Evolutionary conservation across 345 rosid species (phyloP), one percentile per base, ranked within the genome.

Genomic region (Syzygium jambos): DNA sequence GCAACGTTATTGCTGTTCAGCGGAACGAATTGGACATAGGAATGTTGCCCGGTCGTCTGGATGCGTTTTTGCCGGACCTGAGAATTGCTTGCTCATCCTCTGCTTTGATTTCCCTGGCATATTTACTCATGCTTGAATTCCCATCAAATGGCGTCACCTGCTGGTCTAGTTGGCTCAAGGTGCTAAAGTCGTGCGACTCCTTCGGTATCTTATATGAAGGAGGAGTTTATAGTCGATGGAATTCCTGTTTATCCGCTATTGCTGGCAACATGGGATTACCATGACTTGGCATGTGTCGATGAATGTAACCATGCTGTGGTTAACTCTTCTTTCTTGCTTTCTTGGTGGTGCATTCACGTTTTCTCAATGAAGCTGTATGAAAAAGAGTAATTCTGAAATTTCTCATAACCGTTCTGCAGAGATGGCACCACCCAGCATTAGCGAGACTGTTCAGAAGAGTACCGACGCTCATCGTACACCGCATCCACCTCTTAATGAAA

Each of bases 401-500:
- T 78, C 82, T 22, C 80, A 73, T 19, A 2, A 73, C 23, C 85
- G 86, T 88, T 63, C 30, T 89, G 90, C 91, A 94, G 96, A 52
- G 38, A 97, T 97, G 98, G 91, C 93, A 85, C 96, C 95, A 85
- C 95, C 98, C 80, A 73, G 80, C 80, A 4, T 73, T 12, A 91
- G 92, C 88, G 98, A 95, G 90, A 83, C 38, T 73, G 80, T 38
- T 22, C 80, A 73, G 80, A 93, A 94, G 87, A 65, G 78, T 15
- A 84, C 88, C 57, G 89, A 23, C 34, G 83, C 89, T 87, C 92
- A 92, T 59, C 89, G 87, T 29, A 85, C 88, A 59, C 61, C 96
- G 51, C 92, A 93, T 80, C 95, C 98, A 85, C 96, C 95, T 85
- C 96, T 97, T 63, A 97, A 96, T 88, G 99, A 97, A 89, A 95